Base-by-base conservation (phyloP, 805 yeast species). In the Candida andamanensis region DNA sequence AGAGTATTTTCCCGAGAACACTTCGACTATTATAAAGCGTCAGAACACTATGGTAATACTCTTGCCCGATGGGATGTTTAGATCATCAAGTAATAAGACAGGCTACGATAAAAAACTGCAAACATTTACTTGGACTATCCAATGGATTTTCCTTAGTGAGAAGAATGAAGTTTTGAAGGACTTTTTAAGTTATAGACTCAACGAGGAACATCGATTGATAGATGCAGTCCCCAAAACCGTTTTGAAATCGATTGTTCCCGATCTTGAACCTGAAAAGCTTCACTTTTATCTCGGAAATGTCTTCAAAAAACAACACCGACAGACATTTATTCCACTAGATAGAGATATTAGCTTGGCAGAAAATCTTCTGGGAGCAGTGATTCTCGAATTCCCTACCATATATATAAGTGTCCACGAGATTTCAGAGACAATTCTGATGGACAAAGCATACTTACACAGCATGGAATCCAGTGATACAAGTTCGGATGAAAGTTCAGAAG, bases 381-480 rank as follows among this genome's bases (percentile, higher is more conserved):
- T 86, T 0, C 65, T 85, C 21, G 96, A 86, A 50, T 86, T 72
- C 43, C 95, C 96, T 0, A 80, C 87, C 0, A 60, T 86, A 4
- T 67, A 62, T 35, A 62, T 81, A 1, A 59, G 70, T 36, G 36
- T 15, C 39, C 36, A 10, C 15, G 29, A 12, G 28, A 46, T 13
- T 54, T 67, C 24, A 29, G 45, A 9, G 57, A 54, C 0, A 50
- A 40, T 39, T 3, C 39, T 22, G 12, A 6, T 29, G 5, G 38
- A 34, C 1, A 26, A 24, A 6, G 51, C 40, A 45, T 40, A 22
- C 26, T 24, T 27, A 5, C 28, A 17, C n/a, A 42, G 44, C 23
- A 57, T 48, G 34, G 10, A 11, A 8, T 19, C 22, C 22, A 53
- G 37, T 5, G 30, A 27, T 7, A 30, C 25, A n/a, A 30, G 35